These are phyloP conservation scores for Trichoderma sp. DNA, from an alignment of 2,329 filamentous ascomycete genomes.

Conservation along the genomic window DNA sequence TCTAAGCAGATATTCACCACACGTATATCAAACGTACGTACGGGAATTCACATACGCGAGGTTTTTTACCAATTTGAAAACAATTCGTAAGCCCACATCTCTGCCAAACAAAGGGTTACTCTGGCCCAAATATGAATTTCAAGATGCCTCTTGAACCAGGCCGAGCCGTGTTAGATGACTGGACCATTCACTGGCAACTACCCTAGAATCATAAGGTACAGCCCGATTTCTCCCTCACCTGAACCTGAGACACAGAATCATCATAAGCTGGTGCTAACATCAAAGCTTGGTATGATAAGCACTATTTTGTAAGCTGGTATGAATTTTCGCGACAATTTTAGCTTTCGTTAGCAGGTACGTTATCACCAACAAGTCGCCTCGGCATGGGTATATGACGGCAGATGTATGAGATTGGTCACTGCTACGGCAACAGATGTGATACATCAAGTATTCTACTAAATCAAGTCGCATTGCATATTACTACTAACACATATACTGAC, in stretches of 20 bases:
- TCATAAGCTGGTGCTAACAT: too few species aligned
- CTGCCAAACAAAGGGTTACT: background rate
- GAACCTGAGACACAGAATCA: background rate
- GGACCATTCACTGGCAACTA: background rate
- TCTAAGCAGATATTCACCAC: background rate
- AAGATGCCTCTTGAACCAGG: background rate
- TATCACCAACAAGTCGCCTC: background rate
- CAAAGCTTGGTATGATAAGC: background rate
- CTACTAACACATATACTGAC: too few species aligned
- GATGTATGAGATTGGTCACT: background rate
- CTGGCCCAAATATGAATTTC: background rate
- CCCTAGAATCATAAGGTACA: background rate
- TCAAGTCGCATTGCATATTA: background rate
- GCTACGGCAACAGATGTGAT: background rate
- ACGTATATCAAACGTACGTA: background rate
- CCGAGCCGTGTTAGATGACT: background rate
- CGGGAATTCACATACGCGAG: background rate
- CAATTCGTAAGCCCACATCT: accelerated
- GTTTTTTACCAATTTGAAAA: background rate
- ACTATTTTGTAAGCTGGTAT: background rate
- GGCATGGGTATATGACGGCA: background rate
- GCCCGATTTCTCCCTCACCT: background rate
- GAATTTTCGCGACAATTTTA: background rate
- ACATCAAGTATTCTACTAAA: background rate
- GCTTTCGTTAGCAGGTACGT: background rate